Evolutionary conservation across 371 early-diverging fungal genomes (phyloP), one percentile per base, ranked within the genome.

Genomic region (Mucor velutinosus): DNA sequence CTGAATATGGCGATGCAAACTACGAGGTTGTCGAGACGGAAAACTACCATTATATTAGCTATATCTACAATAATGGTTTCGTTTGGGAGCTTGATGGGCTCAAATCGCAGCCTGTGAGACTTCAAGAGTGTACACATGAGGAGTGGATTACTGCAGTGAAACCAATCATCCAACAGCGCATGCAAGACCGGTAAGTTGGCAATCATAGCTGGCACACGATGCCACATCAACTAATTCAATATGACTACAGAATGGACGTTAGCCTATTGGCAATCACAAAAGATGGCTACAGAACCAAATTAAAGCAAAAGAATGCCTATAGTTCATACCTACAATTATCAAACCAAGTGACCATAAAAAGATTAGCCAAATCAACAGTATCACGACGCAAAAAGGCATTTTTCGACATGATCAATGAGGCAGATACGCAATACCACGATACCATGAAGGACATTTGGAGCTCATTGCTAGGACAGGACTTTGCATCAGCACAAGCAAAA

Each of bases 71-170:
- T 23, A 62, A 53, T 30, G 69, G 65, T 7, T 65, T 33, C 23
- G 11, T 72, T 14, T 72, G 69, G 73, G 69, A 68, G 19, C 39
- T 72, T 15, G 68, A 72, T 72, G 68, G 69, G 10, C 21, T 72
- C n/a, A 64, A 68, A 17, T 1, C 10, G 11, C 11, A 57, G 10
- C 73, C 69, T 11, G 6, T 58, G 0, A 68, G 62, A 17, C 3
- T 72, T 6, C 1, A 27, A 2, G 12, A 14, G 32, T 65, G 62
- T 11, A 17, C 0, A 19, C 39, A 58, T 7, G 23, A 49, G 1
- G 37, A 56, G 4, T 72, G 73, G 73, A 17, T 72, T 12, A 33
- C 19, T 0, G 15, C 25, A 0, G 32, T 67, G 0, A 57, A 65
- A 25, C 62, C 73, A 15, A 32, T 64, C 1, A 32, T 68, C 7